Base-by-base conservation (phyloP, 1,284 basidiomycete genomes). In the Cutaneotrichosporon mucoides region DNA sequence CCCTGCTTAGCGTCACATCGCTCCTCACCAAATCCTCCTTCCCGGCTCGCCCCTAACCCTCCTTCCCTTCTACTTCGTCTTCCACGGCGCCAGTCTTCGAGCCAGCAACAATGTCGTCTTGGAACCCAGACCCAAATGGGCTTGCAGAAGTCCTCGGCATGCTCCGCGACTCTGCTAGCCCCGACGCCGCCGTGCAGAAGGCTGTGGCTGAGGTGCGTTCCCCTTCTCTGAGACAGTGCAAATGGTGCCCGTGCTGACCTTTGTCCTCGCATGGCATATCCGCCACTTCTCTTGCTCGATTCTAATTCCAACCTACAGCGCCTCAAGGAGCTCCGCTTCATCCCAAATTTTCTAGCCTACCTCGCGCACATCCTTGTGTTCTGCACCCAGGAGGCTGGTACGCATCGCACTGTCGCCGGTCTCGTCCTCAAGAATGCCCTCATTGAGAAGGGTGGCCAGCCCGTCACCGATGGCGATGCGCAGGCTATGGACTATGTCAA, bases 311-410 rank as follows among this genome's bases (percentile, higher is more conserved):
- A 48, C 51, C 40, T 12, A 61, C 72, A 94, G 91, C 92, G 92
- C 84, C 84, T 95, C 62, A 90, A 91, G 75, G 85, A 83, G 68
- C 93, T 94, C 78, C 89, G 90, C 76, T 86, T 86, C 71, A 86
- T 88, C 61, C 90, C 92, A 56, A 92, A 95, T 79, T 99, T 98
- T 78, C 89, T 95, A 65, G 93, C 89, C 66, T 99, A 99, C 84
- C 86, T 99, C 62, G 90, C 90, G 47, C 92, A 95, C 77, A 92
- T 98, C 79, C 85, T 96, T 64, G 87, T 89, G 53, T 83, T 84
- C 49, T 69, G 68, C 52, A 64, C 66, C 3, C 57, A 52, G 24
- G 92, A 98, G 79, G 88, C 93, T 68, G 89, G 91, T 69, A 88
- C 89, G 47, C 92, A 95, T 73, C 85, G 95, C 59, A 90, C 91